Base-by-base conservation (phyloP, 805 yeast species). In the Suhomyces canberraensis region DNA sequence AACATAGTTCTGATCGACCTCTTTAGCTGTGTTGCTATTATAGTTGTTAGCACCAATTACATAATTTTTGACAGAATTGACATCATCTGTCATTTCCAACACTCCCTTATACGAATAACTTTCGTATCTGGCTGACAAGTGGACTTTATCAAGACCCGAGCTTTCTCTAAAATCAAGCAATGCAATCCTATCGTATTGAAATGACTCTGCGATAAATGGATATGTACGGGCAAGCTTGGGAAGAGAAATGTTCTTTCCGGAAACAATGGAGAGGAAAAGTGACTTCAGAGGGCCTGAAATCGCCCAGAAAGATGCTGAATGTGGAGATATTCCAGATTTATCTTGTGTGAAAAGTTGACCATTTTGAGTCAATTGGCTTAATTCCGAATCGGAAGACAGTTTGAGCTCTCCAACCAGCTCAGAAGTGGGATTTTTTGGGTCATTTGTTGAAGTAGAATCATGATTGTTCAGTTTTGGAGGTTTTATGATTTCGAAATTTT, bases 41-140 rank as follows among this genome's bases (percentile, higher is more conserved):
- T 78, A 71, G 13, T 79, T 73, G 48, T 74, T 61, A 35, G 78
- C 75, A 15, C 83, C 73, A 13, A 84, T 73, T 40, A 81, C 78
- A 37, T 78, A 68, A 39, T 65, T 68, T 14, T 31, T 63, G 15
- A 69, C 70, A 13, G 89, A 76, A 9, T 83, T 78, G 45, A 77
- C 80, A 56, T 91, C 96, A 45, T 83, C 81, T 3, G 57, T 32
- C 57, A 60, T 50, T 26, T 64, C 71, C 24, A 63, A 43, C 41
- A 78, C 88, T 44, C 91, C 97, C 42, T 90, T 83, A 56, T 52
- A 64, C 3, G 71, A 55, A 35, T 77, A 86, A 37, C 78, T 78
- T 60, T 91, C 98, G 54, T 87, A 91, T 35, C 98, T 61, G 1
- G 98, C 96, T 35, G 95, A 81, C 24, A 91, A 50, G 64, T 90